Percentiles rank a stretch among this genome's conserved stretches.
Conservation (phyloP, 345 rosid genomes). For the Eucalyptus albens region DNA sequence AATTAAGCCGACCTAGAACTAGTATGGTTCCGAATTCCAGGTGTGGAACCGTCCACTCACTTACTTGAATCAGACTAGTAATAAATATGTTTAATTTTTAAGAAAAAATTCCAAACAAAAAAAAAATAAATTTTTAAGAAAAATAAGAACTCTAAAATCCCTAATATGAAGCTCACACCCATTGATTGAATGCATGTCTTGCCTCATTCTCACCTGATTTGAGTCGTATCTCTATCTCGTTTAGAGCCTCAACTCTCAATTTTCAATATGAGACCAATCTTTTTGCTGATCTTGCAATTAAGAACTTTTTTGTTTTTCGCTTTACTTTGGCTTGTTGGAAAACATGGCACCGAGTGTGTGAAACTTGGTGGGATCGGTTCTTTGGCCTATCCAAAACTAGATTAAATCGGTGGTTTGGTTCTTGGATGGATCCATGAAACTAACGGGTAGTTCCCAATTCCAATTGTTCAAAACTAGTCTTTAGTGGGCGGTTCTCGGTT, state of each 20-base stretch:
- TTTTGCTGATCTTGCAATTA: neutral
- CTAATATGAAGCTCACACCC: neutral
- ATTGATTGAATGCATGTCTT: accelerated
- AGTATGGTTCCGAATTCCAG: neutral
- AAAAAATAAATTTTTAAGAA: neutral
- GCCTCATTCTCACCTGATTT: neutral
- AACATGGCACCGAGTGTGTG: accelerated
- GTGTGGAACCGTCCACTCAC: neutral
- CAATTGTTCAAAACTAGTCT: neutral
- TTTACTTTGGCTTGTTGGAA: neutral
- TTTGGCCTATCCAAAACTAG: neutral
- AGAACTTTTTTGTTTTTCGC: neutral
- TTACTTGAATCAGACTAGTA: neutral
- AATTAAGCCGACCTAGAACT: neutral
- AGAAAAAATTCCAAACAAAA: neutral
- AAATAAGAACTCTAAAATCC: neutral
- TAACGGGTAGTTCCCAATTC: accelerated
- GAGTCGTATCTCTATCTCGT: accelerated
- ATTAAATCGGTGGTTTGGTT: accelerated
- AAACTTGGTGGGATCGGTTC: neutral
- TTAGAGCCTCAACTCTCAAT: neutral
- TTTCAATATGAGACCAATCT: neutral
- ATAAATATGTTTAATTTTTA: too few relatives aligned
- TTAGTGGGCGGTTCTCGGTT: neutral
- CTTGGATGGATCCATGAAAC: accelerated